Conservation (phyloP, 2,329 filamentous ascomycete genomes). For the Colletotrichum salicis region DNA sequence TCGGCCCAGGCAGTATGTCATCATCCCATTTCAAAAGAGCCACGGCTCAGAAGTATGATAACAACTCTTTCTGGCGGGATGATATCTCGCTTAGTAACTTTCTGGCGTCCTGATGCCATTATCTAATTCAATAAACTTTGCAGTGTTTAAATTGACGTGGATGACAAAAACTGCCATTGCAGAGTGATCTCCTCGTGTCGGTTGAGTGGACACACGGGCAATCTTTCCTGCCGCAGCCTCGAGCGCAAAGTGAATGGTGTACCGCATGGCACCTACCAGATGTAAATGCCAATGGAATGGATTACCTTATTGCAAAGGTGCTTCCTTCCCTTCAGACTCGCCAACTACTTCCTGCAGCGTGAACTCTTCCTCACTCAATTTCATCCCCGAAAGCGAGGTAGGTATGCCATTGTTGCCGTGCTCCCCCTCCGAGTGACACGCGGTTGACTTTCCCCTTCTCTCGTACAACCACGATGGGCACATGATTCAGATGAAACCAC, state of each 20-base stretch:
- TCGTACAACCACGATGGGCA: background rate
- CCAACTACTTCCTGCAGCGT: no score
- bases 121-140: background rate
- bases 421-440: slow-evolving; percentile 18
- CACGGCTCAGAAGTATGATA: no score
- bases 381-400: background rate
- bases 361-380: background rate
- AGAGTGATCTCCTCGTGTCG: background rate
- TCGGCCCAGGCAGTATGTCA: background rate
- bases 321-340: background rate
- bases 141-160: background rate
- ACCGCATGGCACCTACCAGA: background rate
- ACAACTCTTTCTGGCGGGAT: background rate
- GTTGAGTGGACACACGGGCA: background rate
- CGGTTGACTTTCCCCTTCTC: background rate
- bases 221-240: background rate
- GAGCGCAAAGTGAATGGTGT: background rate
- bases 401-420: background rate
- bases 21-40: background rate
- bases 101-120: background rate
- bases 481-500: slow-evolving; percentile 26
- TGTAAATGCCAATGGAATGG: background rate
- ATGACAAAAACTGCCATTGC: background rate
- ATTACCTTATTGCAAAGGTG: background rate
- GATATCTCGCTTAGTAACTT: background rate